These are phyloP conservation scores for Amanita muscaria DNA, from an alignment of 768 basidiomycete genomes.

Conservation along the genomic window DNA sequence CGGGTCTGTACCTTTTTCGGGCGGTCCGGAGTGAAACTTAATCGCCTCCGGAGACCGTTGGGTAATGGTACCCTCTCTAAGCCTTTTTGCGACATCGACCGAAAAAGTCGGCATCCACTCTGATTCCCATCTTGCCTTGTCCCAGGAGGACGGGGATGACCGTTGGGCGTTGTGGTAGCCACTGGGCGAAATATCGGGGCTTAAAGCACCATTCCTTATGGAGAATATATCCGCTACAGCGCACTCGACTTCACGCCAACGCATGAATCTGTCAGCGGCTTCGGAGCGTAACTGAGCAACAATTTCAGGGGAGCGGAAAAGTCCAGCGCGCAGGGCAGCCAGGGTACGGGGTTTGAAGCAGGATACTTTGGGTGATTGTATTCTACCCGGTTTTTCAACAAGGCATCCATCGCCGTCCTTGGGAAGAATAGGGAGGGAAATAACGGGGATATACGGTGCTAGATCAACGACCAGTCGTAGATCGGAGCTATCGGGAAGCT, in stretches of 20 bases:
- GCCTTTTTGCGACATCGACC: constrained; percentile 45
- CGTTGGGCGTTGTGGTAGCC: not conserved
- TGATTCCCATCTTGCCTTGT: constrained; percentile 57
- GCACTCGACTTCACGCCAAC: constrained; percentile 64
- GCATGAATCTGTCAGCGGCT: constrained; percentile 60
- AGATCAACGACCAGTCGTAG: constrained; percentile 40
- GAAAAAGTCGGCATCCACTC: constrained; percentile 58
- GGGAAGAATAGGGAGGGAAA: constrained; percentile 39
- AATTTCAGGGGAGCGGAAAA: constrained; percentile 59
- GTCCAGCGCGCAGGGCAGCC: constrained; percentile 43
- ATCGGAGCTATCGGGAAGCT: constrained; percentile 24
- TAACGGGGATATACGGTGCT: constrained; percentile 45
- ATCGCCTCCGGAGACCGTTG: not conserved
- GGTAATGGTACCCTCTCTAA: constrained; percentile 31
- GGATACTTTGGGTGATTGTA: constrained; percentile 26
- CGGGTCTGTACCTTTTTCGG: too few species aligned
- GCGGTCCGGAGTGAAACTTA: not conserved
- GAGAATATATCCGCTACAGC: constrained; percentile 35
- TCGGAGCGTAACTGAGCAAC: constrained; percentile 49
- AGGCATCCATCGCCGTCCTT: constrained; percentile 17
- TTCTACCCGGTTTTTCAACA: not conserved
- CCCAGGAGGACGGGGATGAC: constrained; percentile 30
- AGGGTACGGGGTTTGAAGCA: constrained; percentile 47
- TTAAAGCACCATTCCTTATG: not conserved
- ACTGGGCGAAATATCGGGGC: not conserved